Evolutionary conservation across 2,329 filamentous ascomycete species (phyloP), one percentile per base, ranked within the genome.

Genomic region (Tolypocladium album): DNA sequence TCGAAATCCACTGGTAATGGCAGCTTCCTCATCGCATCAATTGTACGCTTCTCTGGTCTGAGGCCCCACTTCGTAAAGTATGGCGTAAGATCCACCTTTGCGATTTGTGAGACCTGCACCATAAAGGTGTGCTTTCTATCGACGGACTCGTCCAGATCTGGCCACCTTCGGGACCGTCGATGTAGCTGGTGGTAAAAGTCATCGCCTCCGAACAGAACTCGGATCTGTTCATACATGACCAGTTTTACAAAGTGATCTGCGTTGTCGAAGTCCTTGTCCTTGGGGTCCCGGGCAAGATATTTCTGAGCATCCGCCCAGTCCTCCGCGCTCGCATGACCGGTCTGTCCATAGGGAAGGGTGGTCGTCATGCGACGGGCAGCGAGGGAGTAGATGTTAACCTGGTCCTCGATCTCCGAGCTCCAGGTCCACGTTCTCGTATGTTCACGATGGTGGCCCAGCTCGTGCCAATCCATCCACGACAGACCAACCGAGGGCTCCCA

Each of bases 31-130:
- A 61, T 61, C 13, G 36, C 47, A 1, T 42, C n/a, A 31, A 59
- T 40, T 17, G 57, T 57, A n/a, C 57, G 55, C 7, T 43, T 12
- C 15, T 58, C 42, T 9, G 60, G 60, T 24, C 13, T 45, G 9
- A 59, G 45, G 2, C 60, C 60, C 60, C 60, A 61, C 40, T 57
- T 56, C 12, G 42, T 55, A n/a, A 61, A 59, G 38, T 36, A 61
- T 5, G 15, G 13, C 11, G 38, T 53, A 5, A 61, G 58, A 39
- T 59, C 31, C 27, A 3, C 20, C 17, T 12, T 12, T n/a, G 47
- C 31, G 13, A 57, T 40, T 9, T 55, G 3, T 6, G 50, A 3
- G 43, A 22, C n/a, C n/a, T 15, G 11, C 11, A 13, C 22, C 22
- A 47, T 24, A 7, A 47, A 47, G n/a, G 24, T 4, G 43, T 47